Percentiles rank a stretch among this genome's conserved stretches.
These are phyloP conservation scores for Fagus crenata DNA, from an alignment of 306 rosid species.

Conservation along the genomic window DNA sequence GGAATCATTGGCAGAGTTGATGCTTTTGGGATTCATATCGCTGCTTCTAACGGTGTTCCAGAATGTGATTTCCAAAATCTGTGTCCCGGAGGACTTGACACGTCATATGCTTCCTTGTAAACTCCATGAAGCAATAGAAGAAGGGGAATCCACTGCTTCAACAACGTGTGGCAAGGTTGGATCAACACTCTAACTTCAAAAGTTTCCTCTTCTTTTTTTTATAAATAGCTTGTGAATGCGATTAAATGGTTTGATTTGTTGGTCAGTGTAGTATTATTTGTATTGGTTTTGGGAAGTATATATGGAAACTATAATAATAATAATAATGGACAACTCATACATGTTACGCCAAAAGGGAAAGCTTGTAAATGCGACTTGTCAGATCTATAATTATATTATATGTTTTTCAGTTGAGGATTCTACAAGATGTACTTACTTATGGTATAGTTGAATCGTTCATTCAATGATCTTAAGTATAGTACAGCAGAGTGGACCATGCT, in stretches of 20 bases:
- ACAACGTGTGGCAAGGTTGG: no score
- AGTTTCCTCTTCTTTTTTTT: no score
- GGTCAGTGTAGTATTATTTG: no score
- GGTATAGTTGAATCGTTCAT: neutral
- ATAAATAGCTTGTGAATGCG: no score
- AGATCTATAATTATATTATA: neutral
- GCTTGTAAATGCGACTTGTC: neutral
- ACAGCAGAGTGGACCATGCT: no score
- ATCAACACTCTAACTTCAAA: no score
- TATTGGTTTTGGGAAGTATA: neutral
- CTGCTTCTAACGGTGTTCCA: constrained; percentile 81
- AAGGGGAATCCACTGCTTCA: neutral
- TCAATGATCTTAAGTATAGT: no score
- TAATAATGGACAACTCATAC: neutral
- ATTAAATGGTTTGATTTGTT: no score
- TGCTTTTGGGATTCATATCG: constrained; percentile 90
- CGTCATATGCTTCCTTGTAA: constrained; percentile 73
- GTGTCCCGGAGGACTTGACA: constrained; percentile 39
- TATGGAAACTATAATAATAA: neutral
- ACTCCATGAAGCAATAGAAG: neutral
- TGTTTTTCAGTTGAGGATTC: neutral
- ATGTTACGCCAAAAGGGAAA: neutral
- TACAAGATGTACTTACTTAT: neutral
- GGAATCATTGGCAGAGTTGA: constrained; percentile 51
- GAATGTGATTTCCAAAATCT: constrained; percentile 62